Evolutionary conservation across 495 filamentous ascomycete genomes (phyloP).

Genomic region (Trichoderma virens): DNA sequence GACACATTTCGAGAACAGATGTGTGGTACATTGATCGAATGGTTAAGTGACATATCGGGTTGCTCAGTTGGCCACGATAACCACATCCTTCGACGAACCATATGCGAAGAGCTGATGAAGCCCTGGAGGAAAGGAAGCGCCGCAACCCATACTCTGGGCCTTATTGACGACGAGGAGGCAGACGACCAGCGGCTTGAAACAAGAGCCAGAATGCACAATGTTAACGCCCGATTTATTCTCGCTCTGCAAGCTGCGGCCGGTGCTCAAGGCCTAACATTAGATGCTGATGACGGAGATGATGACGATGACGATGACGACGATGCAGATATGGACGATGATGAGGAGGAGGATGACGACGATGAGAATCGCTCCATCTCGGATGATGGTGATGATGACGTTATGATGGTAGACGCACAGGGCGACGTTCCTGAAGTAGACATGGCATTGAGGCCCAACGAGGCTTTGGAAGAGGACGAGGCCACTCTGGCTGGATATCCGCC

Average conservation of each 20-base stretch:
- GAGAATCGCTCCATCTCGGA: slow-evolving; percentile 46
- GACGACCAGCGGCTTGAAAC: slow-evolving; percentile 20
- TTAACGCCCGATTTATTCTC: slow-evolving; percentile 9
- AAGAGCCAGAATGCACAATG: slow-evolving; percentile 11
- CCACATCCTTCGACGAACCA: slow-evolving; percentile 65
- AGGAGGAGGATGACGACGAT: slow-evolving; percentile 38
- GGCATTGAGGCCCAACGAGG: slow-evolving; percentile 35
- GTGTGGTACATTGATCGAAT: slow-evolving; percentile 96
- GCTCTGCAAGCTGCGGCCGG: slow-evolving; percentile 29
- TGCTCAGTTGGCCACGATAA: slow-evolving; percentile 77
- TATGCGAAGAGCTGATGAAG: slow-evolving; percentile 86
- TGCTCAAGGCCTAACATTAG: slow-evolving; percentile 44
- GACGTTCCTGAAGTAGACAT: neutral
- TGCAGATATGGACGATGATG: slow-evolving; percentile 32
- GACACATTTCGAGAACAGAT: slow-evolving; percentile 97
- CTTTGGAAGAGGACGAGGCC: slow-evolving; percentile 56
- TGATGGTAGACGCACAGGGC: slow-evolving; percentile 34
- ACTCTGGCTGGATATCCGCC: slow-evolving; percentile 62
- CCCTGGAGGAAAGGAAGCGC: slow-evolving; percentile 80
- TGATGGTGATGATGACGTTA: slow-evolving; percentile 52
- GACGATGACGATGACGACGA: slow-evolving; percentile 69
- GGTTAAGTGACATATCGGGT: slow-evolving; percentile 87
- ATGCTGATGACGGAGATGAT: slow-evolving; percentile 63
- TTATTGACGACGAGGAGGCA: slow-evolving; percentile 80
- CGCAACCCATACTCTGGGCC: slow-evolving; percentile 73